Base-by-base conservation (phyloP, 176 grass and related monocot species). In the Aegilops tauschii region DNA sequence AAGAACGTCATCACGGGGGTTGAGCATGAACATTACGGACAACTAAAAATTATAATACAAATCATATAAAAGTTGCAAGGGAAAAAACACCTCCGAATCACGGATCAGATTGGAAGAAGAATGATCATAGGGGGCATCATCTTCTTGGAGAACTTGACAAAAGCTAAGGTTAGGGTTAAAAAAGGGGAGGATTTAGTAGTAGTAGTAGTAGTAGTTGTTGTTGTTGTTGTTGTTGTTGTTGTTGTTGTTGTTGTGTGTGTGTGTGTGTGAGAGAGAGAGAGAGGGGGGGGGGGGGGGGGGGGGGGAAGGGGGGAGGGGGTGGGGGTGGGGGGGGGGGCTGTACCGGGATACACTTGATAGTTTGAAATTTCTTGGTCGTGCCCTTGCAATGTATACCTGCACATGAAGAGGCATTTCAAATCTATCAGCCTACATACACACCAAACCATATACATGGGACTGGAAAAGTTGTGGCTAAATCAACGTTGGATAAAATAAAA, bases 321-420 rank as follows among this genome's bases (percentile, higher is more conserved):
- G 12, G 12, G 12, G 44, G 30, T n/a, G 30, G 0, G 44, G 12
- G 13, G 12, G 3, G 44, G 8, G 47, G n/a, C 11, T 61, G 29
- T 71, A 82, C 44, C 32, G 27, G 23, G 44, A 69, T 45, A 49
- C 42, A 75, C 42, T 18, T 1, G 39, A 18, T 75, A 30, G 12
- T 49, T 50, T 4, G 7, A 17, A 29, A 14, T 45, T 39, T 27
- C 4, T 27, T 73, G 11, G 20, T 73, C 42, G 42, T 69, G 67
- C 81, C 36, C 34, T 83, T 71, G 31, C 49, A 61, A 83, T 18
- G 67, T 17, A 28, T 31, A 83, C 68, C 81, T 83, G 49, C 6
- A 56, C 13, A 65, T 1, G 27, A 81, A 49, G 14, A 35, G 0
- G 12, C 20, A 8, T 58, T 82, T 31, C 28, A 34, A 61, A 52